Evolutionary conservation across 495 filamentous ascomycete species (phyloP), one percentile per base, ranked within the genome.

Genomic region (Trichoderma virens): DNA sequence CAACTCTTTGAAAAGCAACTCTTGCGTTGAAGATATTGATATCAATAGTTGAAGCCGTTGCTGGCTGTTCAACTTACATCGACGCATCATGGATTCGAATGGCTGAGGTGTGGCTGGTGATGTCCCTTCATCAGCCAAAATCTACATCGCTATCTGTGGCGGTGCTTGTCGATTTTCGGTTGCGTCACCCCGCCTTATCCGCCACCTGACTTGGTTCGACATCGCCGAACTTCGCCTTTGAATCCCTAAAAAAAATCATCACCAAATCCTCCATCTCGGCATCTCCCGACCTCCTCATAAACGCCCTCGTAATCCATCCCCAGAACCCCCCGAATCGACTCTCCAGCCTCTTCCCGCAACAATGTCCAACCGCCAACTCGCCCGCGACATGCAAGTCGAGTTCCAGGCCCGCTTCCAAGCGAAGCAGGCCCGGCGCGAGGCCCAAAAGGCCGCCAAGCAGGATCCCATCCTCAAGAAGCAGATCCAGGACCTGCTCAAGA

Each of bases 401-500:
- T 82, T 82, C 70, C 79, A 82, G 67, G 77, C 77, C 25, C 70
- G 92, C 88, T 92, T 93, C 79, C 92, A 91, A 64, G 86, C 90
- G 27, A 93, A 93, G 74, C 88, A 91, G 74, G 83, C 91, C 62
- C 90, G 90, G 64, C 80, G 90, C 66, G 90, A 93, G 78, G 87
- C 90, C 13, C 83, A 83, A 64, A 92, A 91, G 73, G 90, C 90
- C 20, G 84, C 85, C 62, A 92, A 92, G 75, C 90, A 93, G 73
- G 90, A 92, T 73, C 88, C 85, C 64, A 79, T 86, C 30, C 85
- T 93, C 74, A 91, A 91, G 79, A 85, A 87, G 70, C 91, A 93
- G 75, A 82, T 93, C 69, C 91, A 93, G 73, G 91, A 89, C 79
- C 84, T 79, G 79, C 88, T 81, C 74, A 84, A 81, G 70, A 82